Percentiles rank a stretch among this genome's conserved stretches.
phyloP scores from a whole-genome alignment of 768 basidiomycete species.

The Myochromella boudieri region DNA sequence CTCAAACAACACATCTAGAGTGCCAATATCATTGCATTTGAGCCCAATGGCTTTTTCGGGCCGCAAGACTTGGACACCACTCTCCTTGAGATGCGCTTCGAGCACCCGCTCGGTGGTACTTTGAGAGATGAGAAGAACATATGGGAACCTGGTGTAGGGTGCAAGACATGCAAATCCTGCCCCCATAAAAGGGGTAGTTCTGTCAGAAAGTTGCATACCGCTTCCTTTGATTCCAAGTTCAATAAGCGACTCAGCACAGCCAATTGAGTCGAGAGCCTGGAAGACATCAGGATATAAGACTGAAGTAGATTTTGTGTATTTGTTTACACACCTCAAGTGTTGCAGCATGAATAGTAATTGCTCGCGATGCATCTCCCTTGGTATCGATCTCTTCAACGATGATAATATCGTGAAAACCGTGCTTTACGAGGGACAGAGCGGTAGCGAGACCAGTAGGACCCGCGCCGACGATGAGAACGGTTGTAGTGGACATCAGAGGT shows the following conservation, averaged over 20 bases:
- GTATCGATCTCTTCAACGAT: constrained; percentile 37
- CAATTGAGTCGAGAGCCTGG: constrained; percentile 47
- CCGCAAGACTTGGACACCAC: constrained; percentile 32
- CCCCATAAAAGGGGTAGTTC: constrained; percentile 23
- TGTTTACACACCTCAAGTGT: constrained; percentile 58
- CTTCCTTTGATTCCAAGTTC: constrained; percentile 33
- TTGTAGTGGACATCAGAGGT: constrained; percentile 28
- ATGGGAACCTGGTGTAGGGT: constrained; percentile 44
- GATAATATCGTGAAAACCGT: constrained; percentile 40
- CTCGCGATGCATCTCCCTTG: constrained; percentile 40
- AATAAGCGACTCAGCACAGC: constrained; percentile 37
- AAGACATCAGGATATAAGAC: background rate
- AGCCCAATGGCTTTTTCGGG: constrained; percentile 41
- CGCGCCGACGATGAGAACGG: constrained; percentile 49
- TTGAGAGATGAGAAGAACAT: constrained; percentile 42
- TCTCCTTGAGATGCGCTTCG: constrained; percentile 27
- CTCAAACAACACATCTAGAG: constrained; percentile 44
- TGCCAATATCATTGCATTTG: constrained; percentile 26
- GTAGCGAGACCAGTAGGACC: constrained; percentile 48
- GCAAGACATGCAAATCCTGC: constrained; percentile 34
- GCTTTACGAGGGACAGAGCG: constrained; percentile 43
- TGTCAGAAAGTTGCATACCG: constrained; percentile 27
- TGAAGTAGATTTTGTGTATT: background rate
- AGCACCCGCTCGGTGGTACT: constrained; percentile 42
- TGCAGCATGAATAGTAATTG: constrained; percentile 47